phyloP scores from a whole-genome alignment of 2,329 filamentous ascomycete genomes.

The Scorias spongiosa region DNA sequence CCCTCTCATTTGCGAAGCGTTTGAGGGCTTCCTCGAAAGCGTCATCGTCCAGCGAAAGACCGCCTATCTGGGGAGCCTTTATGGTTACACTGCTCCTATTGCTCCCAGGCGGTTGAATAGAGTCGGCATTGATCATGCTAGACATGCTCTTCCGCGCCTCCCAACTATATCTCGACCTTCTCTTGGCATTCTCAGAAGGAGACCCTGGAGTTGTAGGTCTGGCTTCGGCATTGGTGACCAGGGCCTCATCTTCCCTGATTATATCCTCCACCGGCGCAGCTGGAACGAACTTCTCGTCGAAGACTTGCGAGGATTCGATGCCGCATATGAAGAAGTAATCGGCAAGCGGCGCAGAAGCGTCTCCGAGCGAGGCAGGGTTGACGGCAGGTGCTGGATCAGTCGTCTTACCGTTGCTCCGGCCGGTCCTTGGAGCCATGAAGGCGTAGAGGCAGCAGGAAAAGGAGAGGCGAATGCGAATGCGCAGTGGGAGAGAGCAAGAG shows the following conservation, averaged over 20 bases:
- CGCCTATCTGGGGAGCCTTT: slow-evolving; percentile 25
- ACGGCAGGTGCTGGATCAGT: neutral
- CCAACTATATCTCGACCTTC: slow-evolving; percentile 29
- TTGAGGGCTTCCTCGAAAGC: slow-evolving; percentile 88
- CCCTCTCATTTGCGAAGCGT: slow-evolving; percentile 91
- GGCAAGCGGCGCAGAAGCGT: slow-evolving; percentile 39
- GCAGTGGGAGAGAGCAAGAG: too few relatives aligned
- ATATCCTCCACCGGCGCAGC: slow-evolving; percentile 34
- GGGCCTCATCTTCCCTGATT: slow-evolving; percentile 45
- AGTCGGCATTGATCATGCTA: slow-evolving; percentile 27
- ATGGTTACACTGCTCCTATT: slow-evolving; percentile 52
- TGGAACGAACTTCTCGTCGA: slow-evolving; percentile 26
- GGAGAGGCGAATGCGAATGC: neutral
- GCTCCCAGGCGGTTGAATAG: slow-evolving; percentile 22
- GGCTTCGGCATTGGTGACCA: slow-evolving; percentile 37
- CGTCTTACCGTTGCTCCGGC: neutral
- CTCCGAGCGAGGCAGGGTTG: slow-evolving; percentile 5
- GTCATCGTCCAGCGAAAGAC: slow-evolving; percentile 46
- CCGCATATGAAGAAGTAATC: slow-evolving; percentile 52
- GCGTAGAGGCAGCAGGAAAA: neutral
- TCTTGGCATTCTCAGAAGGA: slow-evolving; percentile 21
- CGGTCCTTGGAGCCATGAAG: neutral
- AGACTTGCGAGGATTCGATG: slow-evolving; percentile 37
- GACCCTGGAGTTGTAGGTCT: slow-evolving; percentile 31
- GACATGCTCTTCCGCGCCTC: slow-evolving; percentile 36